Base-by-base conservation (phyloP, 2,329 filamentous ascomycete genomes). In the Aspergillus chevalieri region DNA sequence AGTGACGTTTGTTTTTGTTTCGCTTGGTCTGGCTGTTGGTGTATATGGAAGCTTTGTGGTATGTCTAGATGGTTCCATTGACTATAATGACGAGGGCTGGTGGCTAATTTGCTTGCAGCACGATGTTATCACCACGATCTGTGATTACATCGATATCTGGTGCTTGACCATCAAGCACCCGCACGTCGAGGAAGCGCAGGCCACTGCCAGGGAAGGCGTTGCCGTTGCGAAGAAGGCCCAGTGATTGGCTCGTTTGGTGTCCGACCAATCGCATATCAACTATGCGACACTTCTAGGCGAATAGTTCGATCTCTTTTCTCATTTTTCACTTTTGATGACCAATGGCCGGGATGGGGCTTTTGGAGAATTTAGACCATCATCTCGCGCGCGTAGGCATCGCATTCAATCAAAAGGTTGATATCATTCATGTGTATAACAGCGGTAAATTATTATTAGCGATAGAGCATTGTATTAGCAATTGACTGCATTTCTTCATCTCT, bases 141-240 rank as follows among this genome's bases (percentile, higher is more conserved):
- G 93, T 73, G 93, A 98, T 68, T 95, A 95, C 68, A 78, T 97
- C 53, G 93, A 98, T 67, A 98, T 98, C 58, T 97, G 90, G 89
- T 98, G 93, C 67, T 76, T 98, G 67, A 95, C 88, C 1, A 98
- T 98, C 74, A 98, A 98, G 80, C 85, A 97, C 62, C 82, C 82
- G 0, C 77, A 78, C 52, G 65, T 74, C 33, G 74, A 76, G 49
- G 67, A 63, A 42, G 59, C 67, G 49, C 54, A 61, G 47, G 38
- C 49, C 15, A 54, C 57, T 28, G 66, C 62, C 46, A 59, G 56
- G 19, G 41, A 57, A 17, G 51, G 52, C 5, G 53, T 61, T 39
- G 48, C 41, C 21, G 47, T 53, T 38, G 52, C 53, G 15, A 67
- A 67, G 55, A 67, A 67, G 53, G 57, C 53, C 38, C 48, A 48